Percentiles rank a stretch among this genome's conserved stretches.
Conservation (phyloP, 1,139 yeast species). For the Candida labiduridarum region DNA sequence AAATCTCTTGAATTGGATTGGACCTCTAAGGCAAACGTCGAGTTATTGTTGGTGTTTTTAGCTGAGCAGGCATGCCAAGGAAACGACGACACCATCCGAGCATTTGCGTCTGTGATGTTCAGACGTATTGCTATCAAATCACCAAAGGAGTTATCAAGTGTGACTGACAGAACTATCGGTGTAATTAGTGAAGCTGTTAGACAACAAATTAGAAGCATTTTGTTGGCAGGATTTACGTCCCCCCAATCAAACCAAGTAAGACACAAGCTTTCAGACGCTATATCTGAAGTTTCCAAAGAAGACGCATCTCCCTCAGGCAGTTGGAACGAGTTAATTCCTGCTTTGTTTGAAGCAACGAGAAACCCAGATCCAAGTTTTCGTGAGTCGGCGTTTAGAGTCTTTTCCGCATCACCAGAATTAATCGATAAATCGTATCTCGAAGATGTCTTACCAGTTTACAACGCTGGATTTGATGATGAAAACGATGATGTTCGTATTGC, state of each 20-base stretch:
- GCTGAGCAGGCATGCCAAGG: conserved; percentile 79
- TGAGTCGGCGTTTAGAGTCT: conserved; percentile 89
- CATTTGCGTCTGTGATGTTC: conserved; percentile 85
- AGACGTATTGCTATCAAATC: conserved; percentile 84
- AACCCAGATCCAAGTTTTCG: conserved; percentile 71
- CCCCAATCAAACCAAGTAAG: conserved; percentile 71
- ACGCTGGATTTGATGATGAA: conserved; percentile 75
- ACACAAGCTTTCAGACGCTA: conserved; percentile 91
- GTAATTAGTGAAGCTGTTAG: conserved; percentile 61
- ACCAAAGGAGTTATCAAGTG: conserved; percentile 61
- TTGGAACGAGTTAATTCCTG: conserved; percentile 82
- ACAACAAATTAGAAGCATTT: conserved; percentile 61
- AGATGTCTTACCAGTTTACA: conserved; percentile 69
- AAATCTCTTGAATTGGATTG: conserved; percentile 71
- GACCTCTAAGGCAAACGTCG: conserved; percentile 66
- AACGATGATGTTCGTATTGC: conserved; percentile 86
- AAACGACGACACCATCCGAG: conserved; percentile 52
- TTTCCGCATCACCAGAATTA: conserved; percentile 81
- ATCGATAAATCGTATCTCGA: conserved; percentile 60
- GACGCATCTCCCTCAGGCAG: conserved; percentile 52
- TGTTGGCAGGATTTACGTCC: conserved; percentile 72
- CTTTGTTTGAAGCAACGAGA: conserved; percentile 68
- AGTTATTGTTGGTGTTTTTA: conserved; percentile 70
- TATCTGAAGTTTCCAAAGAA: conserved; percentile 84
- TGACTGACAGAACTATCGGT: conserved; percentile 79